Base-by-base conservation (phyloP, 176 grass and related monocot species). In the Themeda triandra region DNA sequence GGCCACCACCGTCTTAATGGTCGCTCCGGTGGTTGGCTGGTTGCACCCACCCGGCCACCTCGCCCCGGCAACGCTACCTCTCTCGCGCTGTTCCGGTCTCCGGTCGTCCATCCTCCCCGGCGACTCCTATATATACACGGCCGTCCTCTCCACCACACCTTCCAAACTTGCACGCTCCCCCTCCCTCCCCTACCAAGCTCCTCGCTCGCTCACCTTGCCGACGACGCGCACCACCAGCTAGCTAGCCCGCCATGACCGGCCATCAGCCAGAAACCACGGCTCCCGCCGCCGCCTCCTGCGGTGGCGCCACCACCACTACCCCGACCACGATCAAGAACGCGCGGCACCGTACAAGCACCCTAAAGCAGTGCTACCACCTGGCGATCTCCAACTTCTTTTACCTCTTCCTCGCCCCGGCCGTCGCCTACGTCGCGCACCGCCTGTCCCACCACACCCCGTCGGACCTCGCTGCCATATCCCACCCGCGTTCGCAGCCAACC, bases 21-120 rank as follows among this genome's bases (percentile, higher is more conserved):
- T 92, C 27, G 84, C 83, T 90, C 81, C 30, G 85, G 91, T 97
- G 45, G 94, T 96, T 96, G 91, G 84, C 87, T 96, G 44, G 94
- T 97, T 97, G 91, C 91, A 93, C 88, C 56, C 82, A 54, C 87
- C 82, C 76, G 1, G 12, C 76, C 84, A 64, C 72, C 71, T 5
- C 33, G 48, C 5, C 9, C 8, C 18, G 62, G 8, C 54, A 59
- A 19, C 21, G 8, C 53, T 10, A 18, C 2, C 29, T 36, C 8
- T 60, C 37, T 14, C n/a, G 21, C 11, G 12, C 23, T 58, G 6
- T 10, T 13, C 60, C 60, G 25, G 24, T 28, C 60, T 27, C 2
- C n/a, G 23, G 69, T 13, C 3, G 3, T 17, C 18, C 17, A 17
- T 2, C 39, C 27, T 0, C 14, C 19, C 59, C 71, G n/a, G 3